These are phyloP conservation scores for Suhomyces wounanorum DNA, from an alignment of 1,139 yeast genomes.

Conservation along the genomic window DNA sequence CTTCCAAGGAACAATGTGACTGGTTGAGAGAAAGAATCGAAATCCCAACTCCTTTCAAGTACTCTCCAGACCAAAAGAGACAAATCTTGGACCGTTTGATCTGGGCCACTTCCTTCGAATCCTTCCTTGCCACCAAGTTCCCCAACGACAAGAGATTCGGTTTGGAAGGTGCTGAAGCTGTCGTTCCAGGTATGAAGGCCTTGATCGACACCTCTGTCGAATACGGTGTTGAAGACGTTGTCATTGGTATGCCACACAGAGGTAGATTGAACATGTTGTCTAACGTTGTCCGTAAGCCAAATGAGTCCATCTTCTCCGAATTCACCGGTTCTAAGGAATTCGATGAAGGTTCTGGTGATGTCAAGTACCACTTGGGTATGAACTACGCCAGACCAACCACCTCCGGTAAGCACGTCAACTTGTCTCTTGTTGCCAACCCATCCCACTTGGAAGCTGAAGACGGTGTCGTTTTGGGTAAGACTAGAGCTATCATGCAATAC, in stretches of 20 bases:
- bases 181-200: conserved; percentile 96
- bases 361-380: conserved; percentile 98
- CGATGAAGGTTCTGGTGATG: conserved; percentile 97
- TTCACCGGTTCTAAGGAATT: conserved; percentile 86
- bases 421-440: conserved; percentile 96
- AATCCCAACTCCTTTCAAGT: conserved; percentile 85
- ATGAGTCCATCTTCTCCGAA: conserved; percentile 95
- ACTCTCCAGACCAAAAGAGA: conserved; percentile 86
- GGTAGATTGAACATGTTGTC: conserved; percentile 98
- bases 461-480: conserved; percentile 97
- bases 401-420: conserved; percentile 93
- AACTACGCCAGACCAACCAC: conserved; percentile 98
- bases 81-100: conserved; percentile 94
- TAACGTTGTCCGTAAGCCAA: conserved; percentile 97
- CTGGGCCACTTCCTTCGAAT: conserved; percentile 95
- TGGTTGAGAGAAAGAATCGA: conserved; percentile 98
- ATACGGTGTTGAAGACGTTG: conserved; percentile 90
- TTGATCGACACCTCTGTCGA: conserved; percentile 93
- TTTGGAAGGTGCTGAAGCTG: conserved; percentile 96
- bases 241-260: conserved; percentile 99
- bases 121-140: conserved; percentile 89
- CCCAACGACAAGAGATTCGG: conserved; percentile 99
- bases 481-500: conserved; percentile 93
- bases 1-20: conserved; percentile 93
- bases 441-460: conserved; percentile 99